These are phyloP conservation scores for Phlegmacium glaucopus DNA, from an alignment of 768 basidiomycete species.

Conservation along the genomic window DNA sequence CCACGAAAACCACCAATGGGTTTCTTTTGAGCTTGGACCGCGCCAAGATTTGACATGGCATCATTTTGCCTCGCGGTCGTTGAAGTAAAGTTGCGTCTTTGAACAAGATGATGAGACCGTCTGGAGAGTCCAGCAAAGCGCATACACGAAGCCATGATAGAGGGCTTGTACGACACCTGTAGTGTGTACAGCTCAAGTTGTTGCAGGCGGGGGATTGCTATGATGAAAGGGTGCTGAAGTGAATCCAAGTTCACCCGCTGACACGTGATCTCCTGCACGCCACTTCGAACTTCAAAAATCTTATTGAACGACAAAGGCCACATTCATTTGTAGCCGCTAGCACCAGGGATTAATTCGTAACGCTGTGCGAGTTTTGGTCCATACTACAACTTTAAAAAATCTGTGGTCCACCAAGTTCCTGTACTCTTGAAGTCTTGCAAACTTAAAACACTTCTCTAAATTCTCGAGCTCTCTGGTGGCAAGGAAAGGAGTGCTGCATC, in stretches of 20 bases:
- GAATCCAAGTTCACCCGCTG: too few relatives aligned
- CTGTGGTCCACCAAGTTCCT: too few relatives aligned
- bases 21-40: conserved; percentile 57
- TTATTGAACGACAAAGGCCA: too few relatives aligned
- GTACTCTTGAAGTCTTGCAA: background rate
- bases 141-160: conserved; percentile 11
- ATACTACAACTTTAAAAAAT: too few relatives aligned
- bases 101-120: conserved; percentile 1
- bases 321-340: too few relatives aligned
- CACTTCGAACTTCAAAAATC: too few relatives aligned
- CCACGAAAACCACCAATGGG: conserved; percentile 74
- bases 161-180: background rate
- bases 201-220: background rate
- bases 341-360: background rate
- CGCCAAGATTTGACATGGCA: conserved; percentile 47
- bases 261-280: too few relatives aligned
- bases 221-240: too few relatives aligned
- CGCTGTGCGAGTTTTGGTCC: too few relatives aligned
- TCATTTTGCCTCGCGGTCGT: conserved; percentile 43
- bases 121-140: conserved; percentile 11
- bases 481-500: too few relatives aligned
- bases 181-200: background rate
- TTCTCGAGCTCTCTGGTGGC: background rate
- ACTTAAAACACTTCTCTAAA: background rate
- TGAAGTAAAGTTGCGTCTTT: conserved; percentile 40